A percentile compares a stretch with the other conserved stretches of the same genome.
Conservation (phyloP, 176 grass and related monocot species). For the Musa beccarii region DNA sequence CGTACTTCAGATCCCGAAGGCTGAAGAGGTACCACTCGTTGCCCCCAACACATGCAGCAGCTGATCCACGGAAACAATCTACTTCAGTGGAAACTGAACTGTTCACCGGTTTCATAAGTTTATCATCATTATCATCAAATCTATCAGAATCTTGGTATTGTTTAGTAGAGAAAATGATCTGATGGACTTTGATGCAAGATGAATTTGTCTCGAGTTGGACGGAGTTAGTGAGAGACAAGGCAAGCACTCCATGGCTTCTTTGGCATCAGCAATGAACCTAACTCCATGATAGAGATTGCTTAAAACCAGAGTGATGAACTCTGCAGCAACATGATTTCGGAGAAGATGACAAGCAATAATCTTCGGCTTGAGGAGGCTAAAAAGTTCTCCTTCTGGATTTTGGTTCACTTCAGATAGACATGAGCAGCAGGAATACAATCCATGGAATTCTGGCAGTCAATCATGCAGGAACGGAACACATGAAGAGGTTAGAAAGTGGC, state of each 20-base stretch:
- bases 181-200: background rate
- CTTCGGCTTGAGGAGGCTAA: too few species aligned
- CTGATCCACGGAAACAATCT: constrained; percentile 10
- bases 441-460: background rate
- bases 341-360: too few species aligned
- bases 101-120: background rate
- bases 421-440: background rate
- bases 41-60: constrained; percentile 24
- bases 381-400: too few species aligned
- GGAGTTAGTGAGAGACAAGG: background rate
- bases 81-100: background rate
- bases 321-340: background rate
- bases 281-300: background rate
- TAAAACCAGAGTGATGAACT: background rate
- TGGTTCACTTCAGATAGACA: background rate
- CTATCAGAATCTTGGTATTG: background rate
- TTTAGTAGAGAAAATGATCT: background rate
- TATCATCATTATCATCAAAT: background rate
- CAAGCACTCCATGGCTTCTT: background rate
- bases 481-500: constrained; percentile 3
- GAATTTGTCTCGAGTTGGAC: background rate
- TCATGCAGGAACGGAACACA: background rate
- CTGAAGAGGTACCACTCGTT: constrained; percentile 89
- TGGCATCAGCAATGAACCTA: background rate
- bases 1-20: constrained; percentile 63